These are phyloP conservation scores for Neurospora sp. DNA, from an alignment of 495 filamentous ascomycete genomes.

Conservation along the genomic window DNA sequence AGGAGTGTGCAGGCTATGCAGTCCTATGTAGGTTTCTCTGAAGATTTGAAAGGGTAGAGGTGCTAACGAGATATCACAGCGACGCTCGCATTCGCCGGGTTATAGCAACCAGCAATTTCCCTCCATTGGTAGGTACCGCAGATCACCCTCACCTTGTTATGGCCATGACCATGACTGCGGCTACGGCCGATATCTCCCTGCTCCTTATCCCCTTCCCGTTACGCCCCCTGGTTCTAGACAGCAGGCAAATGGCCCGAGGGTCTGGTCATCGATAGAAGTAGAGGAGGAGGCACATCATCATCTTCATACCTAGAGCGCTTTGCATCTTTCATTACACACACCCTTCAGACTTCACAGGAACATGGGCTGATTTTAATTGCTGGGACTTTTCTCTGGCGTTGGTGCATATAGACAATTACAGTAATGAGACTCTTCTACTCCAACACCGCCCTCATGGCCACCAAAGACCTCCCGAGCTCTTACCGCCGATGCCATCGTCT, in stretches of 20 bases:
- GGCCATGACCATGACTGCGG: background rate
- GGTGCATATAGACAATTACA: conserved; percentile 20
- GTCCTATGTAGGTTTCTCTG: conserved; percentile 25
- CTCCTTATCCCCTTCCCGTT: background rate
- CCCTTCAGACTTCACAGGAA: conserved; percentile 2
- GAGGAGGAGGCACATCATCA: background rate
- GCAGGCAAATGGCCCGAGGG: background rate
- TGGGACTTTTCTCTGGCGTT: conserved; percentile 4
- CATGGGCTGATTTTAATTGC: conserved; percentile 23
- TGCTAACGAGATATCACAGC: background rate
- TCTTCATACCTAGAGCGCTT: background rate
- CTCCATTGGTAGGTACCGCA: conserved; percentile 13
- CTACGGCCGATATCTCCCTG: background rate
- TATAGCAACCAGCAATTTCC: conserved; percentile 5
- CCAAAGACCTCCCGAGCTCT: background rate
- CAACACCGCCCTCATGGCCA: background rate
- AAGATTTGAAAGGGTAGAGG: background rate
- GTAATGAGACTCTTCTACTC: conserved; percentile 26
- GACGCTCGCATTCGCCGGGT: background rate
- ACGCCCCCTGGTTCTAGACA: background rate
- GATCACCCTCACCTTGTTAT: background rate
- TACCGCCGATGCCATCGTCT: background rate
- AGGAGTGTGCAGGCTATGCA: conserved; percentile 15
- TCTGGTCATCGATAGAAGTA: conserved; percentile 3
- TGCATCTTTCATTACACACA: background rate